These are phyloP conservation scores for Lachnellula suecica DNA, from an alignment of 2,329 filamentous ascomycete genomes.

Conservation along the genomic window DNA sequence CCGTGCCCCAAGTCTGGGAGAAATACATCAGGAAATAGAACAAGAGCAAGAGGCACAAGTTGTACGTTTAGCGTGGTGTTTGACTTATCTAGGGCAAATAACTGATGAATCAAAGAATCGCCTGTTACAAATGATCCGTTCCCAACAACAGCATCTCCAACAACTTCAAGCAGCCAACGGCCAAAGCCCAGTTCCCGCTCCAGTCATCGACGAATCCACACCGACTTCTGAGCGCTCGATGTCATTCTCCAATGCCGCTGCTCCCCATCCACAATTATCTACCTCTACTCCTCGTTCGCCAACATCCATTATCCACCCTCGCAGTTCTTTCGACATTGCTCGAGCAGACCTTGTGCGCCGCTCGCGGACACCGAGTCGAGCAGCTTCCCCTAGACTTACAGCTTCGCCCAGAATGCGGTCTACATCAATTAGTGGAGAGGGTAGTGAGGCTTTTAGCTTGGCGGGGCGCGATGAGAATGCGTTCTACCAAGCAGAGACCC, in stretches of 20 bases:
- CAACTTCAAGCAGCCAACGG: conserved; percentile 48
- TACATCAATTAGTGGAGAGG: conserved; percentile 58
- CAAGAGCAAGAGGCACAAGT: conserved; percentile 79
- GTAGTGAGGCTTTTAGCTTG: conserved; percentile 57
- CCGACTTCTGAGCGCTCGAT: conserved; percentile 46
- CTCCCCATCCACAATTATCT: conserved; percentile 36
- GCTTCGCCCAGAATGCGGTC: conserved; percentile 28
- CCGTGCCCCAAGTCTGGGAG: conserved; percentile 69
- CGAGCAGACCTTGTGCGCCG: conserved; percentile 52
- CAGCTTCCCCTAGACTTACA: conserved; percentile 53
- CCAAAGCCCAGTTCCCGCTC: conserved; percentile 39
- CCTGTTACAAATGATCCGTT: conserved; percentile 72
- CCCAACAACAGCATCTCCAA: conserved; percentile 70
- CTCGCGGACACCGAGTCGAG: conserved; percentile 59
- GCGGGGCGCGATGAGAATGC: conserved; percentile 71
- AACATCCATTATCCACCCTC: conserved; percentile 38
- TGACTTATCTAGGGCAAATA: background rate
- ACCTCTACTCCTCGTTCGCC: conserved; percentile 53
- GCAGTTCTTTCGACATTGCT: conserved; percentile 59
- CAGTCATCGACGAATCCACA: conserved; percentile 38
- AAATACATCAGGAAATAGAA: conserved; percentile 77
- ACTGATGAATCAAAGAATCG: conserved; percentile 56
- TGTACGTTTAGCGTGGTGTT: conserved; percentile 41
- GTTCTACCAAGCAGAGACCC: conserved; percentile 81
- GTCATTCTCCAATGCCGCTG: conserved; percentile 39